These are phyloP conservation scores for Rhizoclosmatium sp. DNA, from an alignment of 192 early-diverging fungal genomes.

Conservation along the genomic window DNA sequence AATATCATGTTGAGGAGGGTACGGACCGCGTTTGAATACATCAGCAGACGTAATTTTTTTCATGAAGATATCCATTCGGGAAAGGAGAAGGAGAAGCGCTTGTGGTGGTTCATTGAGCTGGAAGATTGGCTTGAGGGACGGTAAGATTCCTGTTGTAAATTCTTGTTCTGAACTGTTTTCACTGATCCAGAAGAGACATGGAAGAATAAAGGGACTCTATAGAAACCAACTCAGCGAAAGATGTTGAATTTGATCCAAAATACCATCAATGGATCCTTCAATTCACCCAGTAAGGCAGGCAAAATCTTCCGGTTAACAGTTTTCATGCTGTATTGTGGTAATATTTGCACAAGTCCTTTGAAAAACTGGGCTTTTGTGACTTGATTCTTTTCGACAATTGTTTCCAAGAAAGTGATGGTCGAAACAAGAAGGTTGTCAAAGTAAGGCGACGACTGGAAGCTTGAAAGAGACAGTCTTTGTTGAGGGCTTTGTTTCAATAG, in stretches of 20 bases:
- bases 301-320: constrained; percentile 61
- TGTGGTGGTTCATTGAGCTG: constrained; percentile 67
- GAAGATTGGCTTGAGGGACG: constrained; percentile 70
- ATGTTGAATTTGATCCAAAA: constrained; percentile 9
- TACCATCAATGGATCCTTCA: constrained; percentile 71
- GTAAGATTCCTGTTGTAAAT: constrained; percentile 68
- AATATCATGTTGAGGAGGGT: background rate
- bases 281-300: constrained; percentile 71
- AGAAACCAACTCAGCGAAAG: background rate
- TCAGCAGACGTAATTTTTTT: constrained; percentile 63
- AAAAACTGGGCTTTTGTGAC: constrained; percentile 84
- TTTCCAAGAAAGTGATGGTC: constrained; percentile 81
- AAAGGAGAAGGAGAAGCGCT: constrained; percentile 69
- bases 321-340: constrained; percentile 50
- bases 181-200: constrained; percentile 77
- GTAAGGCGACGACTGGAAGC: constrained; percentile 73
- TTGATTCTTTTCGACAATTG: constrained; percentile 77
- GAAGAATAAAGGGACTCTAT: constrained; percentile 74
- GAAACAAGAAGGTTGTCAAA: constrained; percentile 84
- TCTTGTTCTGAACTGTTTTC: constrained; percentile 67
- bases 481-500: constrained; percentile 57
- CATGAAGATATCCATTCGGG: constrained; percentile 68
- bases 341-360: constrained; percentile 73
- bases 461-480: constrained; percentile 63
- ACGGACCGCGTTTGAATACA: constrained; percentile 68